Evolutionary conservation across 1,284 basidiomycete species (phyloP).

Genomic region (Marasmius fiardii): DNA sequence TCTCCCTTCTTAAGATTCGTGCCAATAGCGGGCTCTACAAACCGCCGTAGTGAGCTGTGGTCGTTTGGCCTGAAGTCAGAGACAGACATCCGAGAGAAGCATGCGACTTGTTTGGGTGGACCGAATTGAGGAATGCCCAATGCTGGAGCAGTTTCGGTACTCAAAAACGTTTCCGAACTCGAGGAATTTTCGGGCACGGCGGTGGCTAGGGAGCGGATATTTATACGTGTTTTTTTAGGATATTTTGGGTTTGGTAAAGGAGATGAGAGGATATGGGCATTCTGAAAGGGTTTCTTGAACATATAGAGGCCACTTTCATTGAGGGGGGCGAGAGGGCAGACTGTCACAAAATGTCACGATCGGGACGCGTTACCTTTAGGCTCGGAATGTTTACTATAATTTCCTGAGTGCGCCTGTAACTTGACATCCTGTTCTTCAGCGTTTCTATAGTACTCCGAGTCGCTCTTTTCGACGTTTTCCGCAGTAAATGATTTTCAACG

Average conservation of each 20-base stretch:
- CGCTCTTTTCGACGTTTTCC: no score
- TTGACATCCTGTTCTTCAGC: no score
- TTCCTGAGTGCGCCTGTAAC: no score
- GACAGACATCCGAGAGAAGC: constrained; percentile 3
- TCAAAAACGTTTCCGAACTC: background rate
- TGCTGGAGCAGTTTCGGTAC: background rate
- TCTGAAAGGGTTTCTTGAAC: background rate
- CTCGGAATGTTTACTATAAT: no score
- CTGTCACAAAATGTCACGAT: background rate
- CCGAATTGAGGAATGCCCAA: background rate
- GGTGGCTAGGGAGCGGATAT: background rate
- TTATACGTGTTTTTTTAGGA: background rate
- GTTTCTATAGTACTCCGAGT: no score
- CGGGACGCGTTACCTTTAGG: background rate
- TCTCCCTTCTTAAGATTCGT: background rate
- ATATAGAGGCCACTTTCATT: background rate
- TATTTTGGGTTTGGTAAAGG: background rate
- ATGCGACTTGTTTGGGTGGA: constrained; percentile 7
- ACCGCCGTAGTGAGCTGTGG: constrained; percentile 5
- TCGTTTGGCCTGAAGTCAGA: background rate
- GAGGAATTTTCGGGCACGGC: background rate
- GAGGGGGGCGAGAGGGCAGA: background rate
- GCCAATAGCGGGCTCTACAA: background rate
- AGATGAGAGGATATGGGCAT: background rate
- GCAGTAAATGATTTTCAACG: no score